These are phyloP conservation scores for Saturnispora dispora DNA, from an alignment of 805 yeast species.

Conservation along the genomic window DNA sequence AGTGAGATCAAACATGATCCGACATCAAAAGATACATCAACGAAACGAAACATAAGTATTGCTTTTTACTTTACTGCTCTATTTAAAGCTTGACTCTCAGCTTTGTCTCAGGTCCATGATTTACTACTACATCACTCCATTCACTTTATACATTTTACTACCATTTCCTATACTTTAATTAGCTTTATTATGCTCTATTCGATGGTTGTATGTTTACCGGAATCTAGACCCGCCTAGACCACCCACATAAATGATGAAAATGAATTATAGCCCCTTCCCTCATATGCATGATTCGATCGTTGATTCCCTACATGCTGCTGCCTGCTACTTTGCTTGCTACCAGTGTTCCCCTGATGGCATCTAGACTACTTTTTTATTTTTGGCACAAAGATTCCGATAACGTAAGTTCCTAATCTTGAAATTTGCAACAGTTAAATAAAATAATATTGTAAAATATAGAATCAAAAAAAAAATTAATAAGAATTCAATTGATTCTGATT, in stretches of 20 bases:
- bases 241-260: too few species aligned
- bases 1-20: slow-evolving; percentile 70
- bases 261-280: too few species aligned
- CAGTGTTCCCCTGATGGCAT: background rate
- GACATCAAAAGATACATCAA: slow-evolving; percentile 64
- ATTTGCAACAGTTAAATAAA: too few species aligned
- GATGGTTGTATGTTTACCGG: too few species aligned
- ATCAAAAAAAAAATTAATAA: too few species aligned
- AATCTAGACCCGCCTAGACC: too few species aligned
- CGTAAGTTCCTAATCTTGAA: background rate
- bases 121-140: background rate
- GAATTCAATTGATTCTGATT: too few species aligned
- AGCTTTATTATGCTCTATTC: background rate
- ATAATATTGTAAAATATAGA: too few species aligned
- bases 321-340: background rate
- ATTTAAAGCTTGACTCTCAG: background rate
- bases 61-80: background rate
- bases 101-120: background rate
- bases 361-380: background rate
- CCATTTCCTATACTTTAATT: background rate
- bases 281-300: too few species aligned
- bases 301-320: too few species aligned
- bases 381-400: background rate
- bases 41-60: background rate
- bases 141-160: background rate